Percentiles rank a stretch among this genome's conserved stretches.
Conservation (phyloP, 305 asterid species). For the Ruellia speciosa region DNA sequence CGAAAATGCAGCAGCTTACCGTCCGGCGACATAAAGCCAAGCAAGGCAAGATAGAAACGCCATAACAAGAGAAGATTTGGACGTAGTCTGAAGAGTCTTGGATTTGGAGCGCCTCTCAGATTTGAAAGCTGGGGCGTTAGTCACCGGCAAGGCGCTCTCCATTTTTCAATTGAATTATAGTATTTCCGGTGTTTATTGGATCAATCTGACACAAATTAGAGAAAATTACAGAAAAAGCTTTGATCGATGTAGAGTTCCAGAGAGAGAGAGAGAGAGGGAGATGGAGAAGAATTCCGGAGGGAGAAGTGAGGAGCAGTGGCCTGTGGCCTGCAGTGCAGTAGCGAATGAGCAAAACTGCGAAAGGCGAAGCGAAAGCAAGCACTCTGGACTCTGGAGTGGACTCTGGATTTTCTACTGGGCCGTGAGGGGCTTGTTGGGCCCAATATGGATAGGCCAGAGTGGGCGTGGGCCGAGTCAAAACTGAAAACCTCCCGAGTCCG, state of each 20-base stretch:
- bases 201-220: too few relatives aligned
- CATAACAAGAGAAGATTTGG: slow-evolving; percentile 55
- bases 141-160: slow-evolving; percentile 52
- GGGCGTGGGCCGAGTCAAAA: background rate
- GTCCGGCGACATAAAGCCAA: slow-evolving; percentile 84
- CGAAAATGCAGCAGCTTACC: slow-evolving; percentile 29
- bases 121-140: slow-evolving; percentile 33
- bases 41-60: slow-evolving; percentile 74
- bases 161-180: slow-evolving; percentile 14
- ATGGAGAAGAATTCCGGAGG: too few relatives aligned
- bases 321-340: too few relatives aligned
- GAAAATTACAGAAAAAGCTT: too few relatives aligned
- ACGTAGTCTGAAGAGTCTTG: slow-evolving; percentile 40
- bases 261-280: too few relatives aligned
- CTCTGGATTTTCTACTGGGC: too few relatives aligned
- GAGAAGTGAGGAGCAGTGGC: too few relatives aligned
- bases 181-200: too few relatives aligned
- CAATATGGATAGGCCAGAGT: background rate
- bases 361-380: too few relatives aligned
- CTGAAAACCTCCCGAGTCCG: background rate
- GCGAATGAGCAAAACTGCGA: too few relatives aligned
- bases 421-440: too few relatives aligned
- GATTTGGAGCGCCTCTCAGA: slow-evolving; percentile 71
- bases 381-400: too few relatives aligned
- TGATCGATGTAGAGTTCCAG: background rate